Percentiles rank a stretch among this genome's conserved stretches.
phyloP scores from a whole-genome alignment of 495 filamentous ascomycete genomes.

The Glonium stellatum region DNA sequence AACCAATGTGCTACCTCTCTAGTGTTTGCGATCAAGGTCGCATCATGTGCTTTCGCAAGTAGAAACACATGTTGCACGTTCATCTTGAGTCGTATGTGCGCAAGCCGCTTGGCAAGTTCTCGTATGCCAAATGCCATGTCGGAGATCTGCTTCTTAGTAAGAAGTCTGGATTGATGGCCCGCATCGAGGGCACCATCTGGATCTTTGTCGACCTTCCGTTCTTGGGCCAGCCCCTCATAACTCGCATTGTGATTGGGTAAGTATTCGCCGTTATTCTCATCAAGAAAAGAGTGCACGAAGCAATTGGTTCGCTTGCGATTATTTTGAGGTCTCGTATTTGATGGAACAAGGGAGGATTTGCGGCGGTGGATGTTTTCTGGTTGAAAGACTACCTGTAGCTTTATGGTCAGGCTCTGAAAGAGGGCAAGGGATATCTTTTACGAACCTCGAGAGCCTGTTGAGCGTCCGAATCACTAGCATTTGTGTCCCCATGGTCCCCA shows the following conservation, averaged over 20 bases:
- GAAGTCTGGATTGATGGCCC: slow-evolving; percentile 50
- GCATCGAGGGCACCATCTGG: slow-evolving; percentile 1
- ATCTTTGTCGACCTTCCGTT: slow-evolving; percentile 37
- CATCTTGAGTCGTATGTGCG: slow-evolving; percentile 69
- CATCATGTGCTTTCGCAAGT: slow-evolving; percentile 82
- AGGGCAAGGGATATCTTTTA: neutral
- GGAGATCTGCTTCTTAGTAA: slow-evolving; percentile 87
- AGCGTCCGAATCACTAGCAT: slow-evolving; percentile 16
- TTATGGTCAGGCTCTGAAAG: neutral
- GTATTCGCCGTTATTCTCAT: slow-evolving; percentile 36
- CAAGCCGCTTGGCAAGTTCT: slow-evolving; percentile 78
- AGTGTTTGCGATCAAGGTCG: slow-evolving; percentile 70
- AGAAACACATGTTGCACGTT: slow-evolving; percentile 77
- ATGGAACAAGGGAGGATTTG: slow-evolving; percentile 74
- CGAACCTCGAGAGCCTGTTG: slow-evolving; percentile 28
- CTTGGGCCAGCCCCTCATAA: slow-evolving; percentile 23
- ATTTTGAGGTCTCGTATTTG: slow-evolving; percentile 42
- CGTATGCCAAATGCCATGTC: slow-evolving; percentile 96
- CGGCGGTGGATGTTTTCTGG: slow-evolving; percentile 64
- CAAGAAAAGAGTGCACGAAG: slow-evolving; percentile 74
- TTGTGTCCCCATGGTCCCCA: neutral
- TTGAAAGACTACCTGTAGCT: slow-evolving; percentile 64
- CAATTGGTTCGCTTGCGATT: slow-evolving; percentile 58
- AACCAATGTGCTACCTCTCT: slow-evolving; percentile 76
- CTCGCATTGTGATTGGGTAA: slow-evolving; percentile 17